Percentiles rank a stretch among this genome's conserved stretches.
phyloP scores from a whole-genome alignment of 2,329 filamentous ascomycete genomes.

The Sclerotinia glacialis region DNA sequence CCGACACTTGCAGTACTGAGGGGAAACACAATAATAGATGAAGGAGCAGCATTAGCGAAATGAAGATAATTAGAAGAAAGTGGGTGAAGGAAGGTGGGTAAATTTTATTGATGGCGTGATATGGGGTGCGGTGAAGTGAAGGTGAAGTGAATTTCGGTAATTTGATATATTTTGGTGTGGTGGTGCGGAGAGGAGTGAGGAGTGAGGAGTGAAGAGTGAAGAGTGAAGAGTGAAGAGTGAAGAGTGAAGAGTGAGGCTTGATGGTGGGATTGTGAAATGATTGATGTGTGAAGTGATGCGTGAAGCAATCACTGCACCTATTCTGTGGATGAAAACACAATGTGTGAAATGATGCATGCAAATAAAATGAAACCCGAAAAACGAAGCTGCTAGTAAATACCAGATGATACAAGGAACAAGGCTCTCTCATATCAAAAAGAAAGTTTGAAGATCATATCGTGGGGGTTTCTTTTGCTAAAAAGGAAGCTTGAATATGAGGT shows the following conservation, averaged over 20 bases:
- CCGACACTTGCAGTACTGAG: neutral
- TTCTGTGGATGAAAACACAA: no score
- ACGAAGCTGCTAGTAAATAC: neutral
- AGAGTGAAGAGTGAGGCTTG: no score
- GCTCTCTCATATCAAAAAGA: neutral
- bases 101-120: slow-evolving; percentile 1
- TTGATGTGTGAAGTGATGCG: neutral
- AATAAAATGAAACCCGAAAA: no score
- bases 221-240: no score
- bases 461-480: neutral
- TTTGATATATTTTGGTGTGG: no score
- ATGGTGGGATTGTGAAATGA: no score
- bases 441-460: neutral
- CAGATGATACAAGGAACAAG: neutral
- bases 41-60: neutral
- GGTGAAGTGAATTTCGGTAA: neutral
- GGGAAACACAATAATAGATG: neutral
- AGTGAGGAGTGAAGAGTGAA: no score
- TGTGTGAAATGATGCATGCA: neutral
- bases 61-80: neutral
- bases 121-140: neutral
- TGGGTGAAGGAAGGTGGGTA: neutral
- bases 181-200: no score
- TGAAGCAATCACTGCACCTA: neutral
- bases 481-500: neutral